These are phyloP conservation scores for Mycena belliarum DNA, from an alignment of 768 basidiomycete species.

Conservation along the genomic window DNA sequence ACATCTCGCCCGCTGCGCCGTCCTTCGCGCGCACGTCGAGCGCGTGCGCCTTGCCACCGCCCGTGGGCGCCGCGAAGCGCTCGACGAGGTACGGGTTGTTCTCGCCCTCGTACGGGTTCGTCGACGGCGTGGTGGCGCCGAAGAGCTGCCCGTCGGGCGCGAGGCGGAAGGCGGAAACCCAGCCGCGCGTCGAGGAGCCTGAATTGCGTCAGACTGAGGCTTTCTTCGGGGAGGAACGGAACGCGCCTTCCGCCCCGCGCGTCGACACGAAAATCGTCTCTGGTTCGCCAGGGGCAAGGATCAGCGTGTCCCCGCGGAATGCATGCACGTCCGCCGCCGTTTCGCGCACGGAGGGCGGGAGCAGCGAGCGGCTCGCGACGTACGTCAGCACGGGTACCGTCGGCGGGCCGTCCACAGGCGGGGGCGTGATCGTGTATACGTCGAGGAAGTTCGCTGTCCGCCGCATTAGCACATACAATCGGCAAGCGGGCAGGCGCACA, in stretches of 20 bases:
- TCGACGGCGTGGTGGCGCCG: too few species aligned
- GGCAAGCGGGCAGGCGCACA: slow-evolving; percentile 31
- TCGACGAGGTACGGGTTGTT: slow-evolving; percentile 30
- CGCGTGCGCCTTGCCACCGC: slow-evolving; percentile 54
- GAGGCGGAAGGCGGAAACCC: slow-evolving; percentile 46
- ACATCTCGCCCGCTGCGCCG: slow-evolving; percentile 35
- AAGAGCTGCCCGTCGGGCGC: slow-evolving; percentile 39
- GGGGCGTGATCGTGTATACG: slow-evolving; percentile 39
- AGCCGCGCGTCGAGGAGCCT: slow-evolving; percentile 39
- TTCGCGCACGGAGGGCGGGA: slow-evolving; percentile 23
- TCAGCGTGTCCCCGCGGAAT: slow-evolving; percentile 30
- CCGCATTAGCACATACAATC: too few species aligned
- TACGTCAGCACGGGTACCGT: slow-evolving; percentile 22
- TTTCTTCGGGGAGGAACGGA: too few species aligned
- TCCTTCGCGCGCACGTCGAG: slow-evolving; percentile 42
- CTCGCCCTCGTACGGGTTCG: too few species aligned
- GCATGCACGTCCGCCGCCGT: too few species aligned
- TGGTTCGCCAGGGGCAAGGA: slow-evolving; percentile 37
- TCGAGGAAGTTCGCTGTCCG: slow-evolving; percentile 44
- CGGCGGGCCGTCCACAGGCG: neutral
- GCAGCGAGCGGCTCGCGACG: slow-evolving; percentile 26
- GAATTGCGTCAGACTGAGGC: too few species aligned
- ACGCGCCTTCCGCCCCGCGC: slow-evolving; percentile 39
- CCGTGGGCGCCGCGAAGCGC: slow-evolving; percentile 46
- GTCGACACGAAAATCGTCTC: slow-evolving; percentile 48